These are phyloP conservation scores for Talaromyces sp. DNA, from an alignment of 2,329 filamentous ascomycete species.

Conservation along the genomic window DNA sequence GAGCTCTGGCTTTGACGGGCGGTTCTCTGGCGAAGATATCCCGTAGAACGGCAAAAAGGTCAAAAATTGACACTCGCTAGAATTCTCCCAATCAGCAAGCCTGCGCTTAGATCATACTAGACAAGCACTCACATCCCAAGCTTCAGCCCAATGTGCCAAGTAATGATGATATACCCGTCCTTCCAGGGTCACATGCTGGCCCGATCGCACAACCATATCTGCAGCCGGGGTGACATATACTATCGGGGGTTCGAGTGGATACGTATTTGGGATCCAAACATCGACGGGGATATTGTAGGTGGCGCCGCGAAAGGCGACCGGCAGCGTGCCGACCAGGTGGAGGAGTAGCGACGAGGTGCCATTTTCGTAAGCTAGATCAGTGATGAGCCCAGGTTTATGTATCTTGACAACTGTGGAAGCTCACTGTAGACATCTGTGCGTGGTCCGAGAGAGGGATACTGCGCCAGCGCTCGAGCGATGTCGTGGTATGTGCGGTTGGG, in stretches of 20 bases:
- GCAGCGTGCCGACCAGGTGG: conserved; percentile 79
- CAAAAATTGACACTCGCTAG: conserved; percentile 74
- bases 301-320: conserved; percentile 83
- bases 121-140: conserved; percentile 73
- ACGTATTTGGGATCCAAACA: conserved; percentile 88
- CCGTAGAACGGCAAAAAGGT: conserved; percentile 75
- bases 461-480: conserved; percentile 73
- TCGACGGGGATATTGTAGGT: conserved; percentile 88
- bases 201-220: conserved; percentile 82
- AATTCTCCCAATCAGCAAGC: conserved; percentile 1
- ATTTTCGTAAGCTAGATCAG: conserved; percentile 70
- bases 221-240: conserved; percentile 84
- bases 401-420: conserved; percentile 28
- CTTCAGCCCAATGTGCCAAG: conserved; percentile 79
- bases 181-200: conserved; percentile 91
- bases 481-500: conserved; percentile 91
- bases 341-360: conserved; percentile 81
- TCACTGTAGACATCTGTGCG: conserved; percentile 93
- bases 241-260: conserved; percentile 79
- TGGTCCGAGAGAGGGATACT: conserved; percentile 73
- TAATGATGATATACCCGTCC: conserved; percentile 95
- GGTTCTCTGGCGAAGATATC: conserved; percentile 94
- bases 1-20: conserved; percentile 71
- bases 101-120: neutral
- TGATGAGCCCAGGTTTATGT: neutral